These are phyloP conservation scores for Tylopilus sp. DNA, from an alignment of 768 basidiomycete genomes.

Conservation along the genomic window DNA sequence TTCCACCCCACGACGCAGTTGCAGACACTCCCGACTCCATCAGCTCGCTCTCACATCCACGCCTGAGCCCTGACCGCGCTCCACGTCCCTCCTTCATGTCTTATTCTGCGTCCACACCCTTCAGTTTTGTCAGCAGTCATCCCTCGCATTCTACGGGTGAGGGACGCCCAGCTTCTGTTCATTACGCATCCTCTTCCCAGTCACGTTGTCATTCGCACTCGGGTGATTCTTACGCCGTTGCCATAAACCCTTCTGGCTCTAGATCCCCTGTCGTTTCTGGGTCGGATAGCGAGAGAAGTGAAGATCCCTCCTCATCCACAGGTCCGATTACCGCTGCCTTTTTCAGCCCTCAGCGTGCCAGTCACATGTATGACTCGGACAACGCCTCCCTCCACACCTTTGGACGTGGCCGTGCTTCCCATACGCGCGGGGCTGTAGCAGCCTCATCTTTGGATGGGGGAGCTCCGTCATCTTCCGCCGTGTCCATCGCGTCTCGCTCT, in stretches of 20 bases:
- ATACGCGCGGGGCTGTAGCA: constrained; percentile 19
- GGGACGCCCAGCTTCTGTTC: constrained; percentile 24
- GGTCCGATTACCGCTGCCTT: constrained; percentile 26
- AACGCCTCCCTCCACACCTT: constrained; percentile 49
- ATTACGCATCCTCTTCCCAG: constrained; percentile 10
- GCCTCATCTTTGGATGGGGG: constrained; percentile 22
- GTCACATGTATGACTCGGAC: constrained; percentile 36
- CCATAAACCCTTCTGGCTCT: background rate
- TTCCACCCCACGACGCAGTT: constrained; percentile 8
- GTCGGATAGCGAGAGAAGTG: constrained; percentile 32
- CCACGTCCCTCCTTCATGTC: constrained; percentile 43
- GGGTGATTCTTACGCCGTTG: background rate
- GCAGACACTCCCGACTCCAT: constrained; percentile 26
- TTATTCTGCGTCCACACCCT: constrained; percentile 1
- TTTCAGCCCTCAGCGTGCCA: constrained; percentile 19
- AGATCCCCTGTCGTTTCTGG: constrained; percentile 14
- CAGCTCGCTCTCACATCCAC: constrained; percentile 36
- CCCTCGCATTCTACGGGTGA: constrained; percentile 30
- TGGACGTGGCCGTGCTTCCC: constrained; percentile 43
- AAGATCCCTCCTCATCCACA: constrained; percentile 36
- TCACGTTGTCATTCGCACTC: constrained; percentile 15
- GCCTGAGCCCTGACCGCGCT: constrained; percentile 37
- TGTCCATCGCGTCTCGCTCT: constrained; percentile 39
- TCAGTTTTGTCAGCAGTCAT: constrained; percentile 31
- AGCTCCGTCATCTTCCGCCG: constrained; percentile 42